Evolutionary conservation across 2,329 filamentous ascomycete species (phyloP).

Genomic region (Blumeria hordei): DNA sequence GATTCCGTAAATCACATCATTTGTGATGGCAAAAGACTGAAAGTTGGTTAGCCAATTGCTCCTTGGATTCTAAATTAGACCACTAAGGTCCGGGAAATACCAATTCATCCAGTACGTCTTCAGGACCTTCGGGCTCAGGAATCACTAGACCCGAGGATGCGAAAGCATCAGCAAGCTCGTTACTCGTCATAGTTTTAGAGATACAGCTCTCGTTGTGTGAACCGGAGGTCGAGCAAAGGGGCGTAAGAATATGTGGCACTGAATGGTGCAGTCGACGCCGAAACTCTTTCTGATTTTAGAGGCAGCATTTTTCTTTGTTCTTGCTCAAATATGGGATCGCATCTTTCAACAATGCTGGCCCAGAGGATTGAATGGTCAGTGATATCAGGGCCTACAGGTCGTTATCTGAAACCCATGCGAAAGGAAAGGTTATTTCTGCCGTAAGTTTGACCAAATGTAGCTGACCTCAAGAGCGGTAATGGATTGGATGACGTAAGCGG

Average conservation of each 20-base stretch:
- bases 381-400: too few relatives aligned
- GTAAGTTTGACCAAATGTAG: too few relatives aligned
- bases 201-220: too few relatives aligned
- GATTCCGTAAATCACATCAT: constrained; percentile 54
- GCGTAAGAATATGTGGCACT: not conserved
- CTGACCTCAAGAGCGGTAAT: too few relatives aligned
- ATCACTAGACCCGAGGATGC: constrained; percentile 24
- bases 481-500: too few relatives aligned
- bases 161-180: constrained; percentile 9
- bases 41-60: constrained; percentile 3
- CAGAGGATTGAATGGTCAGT: too few relatives aligned
- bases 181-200: not conserved
- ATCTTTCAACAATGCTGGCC: not conserved
- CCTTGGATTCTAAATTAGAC: not conserved
- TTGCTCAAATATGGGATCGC: not conserved
- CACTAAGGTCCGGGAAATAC: constrained; percentile 18
- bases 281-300: not conserved
- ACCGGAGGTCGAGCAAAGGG: not conserved
- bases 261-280: not conserved
- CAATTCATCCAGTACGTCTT: constrained; percentile 26
- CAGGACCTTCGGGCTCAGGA: constrained; percentile 19
- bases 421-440: too few relatives aligned
- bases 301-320: not conserved
- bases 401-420: too few relatives aligned
- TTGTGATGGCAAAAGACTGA: constrained; percentile 40